Evolutionary conservation across 345 rosid species (phyloP), one percentile per base, ranked within the genome.

Genomic region (Psidium guajava): DNA sequence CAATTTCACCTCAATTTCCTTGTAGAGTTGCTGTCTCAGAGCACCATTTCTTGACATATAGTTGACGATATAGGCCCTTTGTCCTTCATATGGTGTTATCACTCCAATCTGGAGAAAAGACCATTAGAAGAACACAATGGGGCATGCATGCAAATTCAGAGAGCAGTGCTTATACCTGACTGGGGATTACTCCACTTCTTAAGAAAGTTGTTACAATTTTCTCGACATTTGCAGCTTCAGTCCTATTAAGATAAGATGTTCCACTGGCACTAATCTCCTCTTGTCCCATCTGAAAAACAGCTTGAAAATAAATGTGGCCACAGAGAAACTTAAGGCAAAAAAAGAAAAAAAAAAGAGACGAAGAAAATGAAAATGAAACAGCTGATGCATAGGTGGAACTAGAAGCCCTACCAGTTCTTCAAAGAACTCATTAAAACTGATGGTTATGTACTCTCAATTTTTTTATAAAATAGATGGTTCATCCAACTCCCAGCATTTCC

Each of bases 231-330:
- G 99, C 98, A 87, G 98, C 99, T 92, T 98, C 99, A 1, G 99
- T 98, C 86, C 99, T 95, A 90, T 98, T 98, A 36, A 98, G 90
- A 87, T 98, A 98, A 42, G 99, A 98, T 85, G 99, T 96, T 85
- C 99, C 99, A 84, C 99, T 96, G 57, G 99, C 98, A 89, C 99
- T 98, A 87, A 98, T 98, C 92, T 98, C 99, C 86, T 98, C 99
- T 98, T 96, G 99, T 84, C 99, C 99, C 98, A 98, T 92, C 99
- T 98, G 88, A 85, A 86, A 85, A 88, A 87, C 82, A 86, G 81
- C 83, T 73, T 56, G n/a, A 49, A 18, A 24, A 85, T 44, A 82
- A 42, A 54, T 82, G 59, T 18, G 84, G 47, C 42, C 47, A 36
- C 80, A 8, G 47, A 69, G 47, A 36, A 69, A 69, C 80, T 69